These are phyloP conservation scores for Lentinula boryana DNA, from an alignment of 768 basidiomycete genomes.

Conservation along the genomic window DNA sequence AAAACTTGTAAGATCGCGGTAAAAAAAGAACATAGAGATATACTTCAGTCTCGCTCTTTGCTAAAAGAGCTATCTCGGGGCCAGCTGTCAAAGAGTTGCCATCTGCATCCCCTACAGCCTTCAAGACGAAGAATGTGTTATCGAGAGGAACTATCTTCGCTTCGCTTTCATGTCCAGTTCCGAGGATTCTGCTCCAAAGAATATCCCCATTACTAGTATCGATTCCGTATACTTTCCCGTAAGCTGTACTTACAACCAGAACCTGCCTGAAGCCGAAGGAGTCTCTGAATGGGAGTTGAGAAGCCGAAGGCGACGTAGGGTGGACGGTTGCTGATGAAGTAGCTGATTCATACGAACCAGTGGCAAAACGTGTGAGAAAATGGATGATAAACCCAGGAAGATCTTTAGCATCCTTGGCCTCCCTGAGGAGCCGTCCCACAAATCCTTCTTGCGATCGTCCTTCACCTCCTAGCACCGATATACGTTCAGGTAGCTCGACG, in stretches of 20 bases:
- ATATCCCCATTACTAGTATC: constrained; percentile 75
- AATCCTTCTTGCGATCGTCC: constrained; percentile 47
- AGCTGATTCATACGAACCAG: constrained; percentile 56
- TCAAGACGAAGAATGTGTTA: constrained; percentile 51
- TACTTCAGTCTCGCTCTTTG: constrained; percentile 57
- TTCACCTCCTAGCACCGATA: constrained; percentile 19
- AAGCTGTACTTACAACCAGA: constrained; percentile 61
- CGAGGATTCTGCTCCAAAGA: constrained; percentile 76
- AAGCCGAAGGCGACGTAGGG: constrained; percentile 23
- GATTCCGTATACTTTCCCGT: constrained; percentile 76
- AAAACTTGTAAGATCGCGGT: constrained; percentile 3
- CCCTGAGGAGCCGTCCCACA: constrained; percentile 43
- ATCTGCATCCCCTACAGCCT: constrained; percentile 39
- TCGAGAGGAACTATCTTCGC: constrained; percentile 46
- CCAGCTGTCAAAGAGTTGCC: constrained; percentile 15
- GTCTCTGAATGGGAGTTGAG: constrained; percentile 47
- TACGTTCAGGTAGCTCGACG: constrained; percentile 70
- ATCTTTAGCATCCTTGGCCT: constrained; percentile 56
- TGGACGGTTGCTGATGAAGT: constrained; percentile 26
- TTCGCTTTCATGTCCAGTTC: constrained; percentile 56
- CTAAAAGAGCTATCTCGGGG: constrained; percentile 58
- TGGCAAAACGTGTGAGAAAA: constrained; percentile 68
- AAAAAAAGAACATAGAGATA: constrained; percentile 15
- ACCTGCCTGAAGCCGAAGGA: constrained; percentile 85
- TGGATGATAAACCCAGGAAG: constrained; percentile 64